Evolutionary conservation across 495 filamentous ascomycete species (phyloP).

Genomic region (Penicillium pancosmium): DNA sequence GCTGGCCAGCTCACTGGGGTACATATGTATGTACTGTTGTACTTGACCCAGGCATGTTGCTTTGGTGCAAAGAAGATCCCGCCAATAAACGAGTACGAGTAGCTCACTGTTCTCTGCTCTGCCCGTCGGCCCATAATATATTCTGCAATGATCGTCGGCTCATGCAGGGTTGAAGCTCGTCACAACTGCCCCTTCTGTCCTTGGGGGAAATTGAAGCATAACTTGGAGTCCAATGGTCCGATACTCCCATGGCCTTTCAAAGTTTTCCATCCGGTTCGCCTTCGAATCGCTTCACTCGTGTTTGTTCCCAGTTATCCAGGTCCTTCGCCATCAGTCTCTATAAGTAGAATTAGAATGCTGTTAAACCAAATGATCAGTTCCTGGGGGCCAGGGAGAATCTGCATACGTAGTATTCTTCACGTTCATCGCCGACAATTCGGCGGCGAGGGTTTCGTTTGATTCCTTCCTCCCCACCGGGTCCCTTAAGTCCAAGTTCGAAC

Average conservation of each 20-base stretch:
- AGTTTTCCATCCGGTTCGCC: slow-evolving; percentile 89
- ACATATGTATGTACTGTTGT: neutral
- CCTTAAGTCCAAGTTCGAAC: slow-evolving; percentile 69
- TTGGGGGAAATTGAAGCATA: too few species aligned
- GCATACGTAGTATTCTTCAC: slow-evolving; percentile 94
- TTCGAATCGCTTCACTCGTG: slow-evolving; percentile 80
- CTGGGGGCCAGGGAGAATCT: neutral
- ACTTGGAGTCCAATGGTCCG: neutral
- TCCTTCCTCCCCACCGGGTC: slow-evolving; percentile 46
- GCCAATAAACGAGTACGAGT: too few species aligned
- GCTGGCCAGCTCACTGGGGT: neutral
- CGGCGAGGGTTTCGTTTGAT: slow-evolving; percentile 51
- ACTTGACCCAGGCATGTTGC: too few species aligned
- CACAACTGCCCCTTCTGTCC: neutral
- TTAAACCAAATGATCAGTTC: neutral
- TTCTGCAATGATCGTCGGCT: too few species aligned
- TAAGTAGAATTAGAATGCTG: slow-evolving; percentile 3
- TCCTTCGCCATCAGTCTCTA: slow-evolving; percentile 90
- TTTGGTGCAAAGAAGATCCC: neutral
- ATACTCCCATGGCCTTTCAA: slow-evolving; percentile 40
- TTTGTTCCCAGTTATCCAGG: slow-evolving; percentile 95
- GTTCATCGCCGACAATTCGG: slow-evolving; percentile 56
- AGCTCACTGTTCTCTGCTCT: too few species aligned
- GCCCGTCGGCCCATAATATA: too few species aligned
- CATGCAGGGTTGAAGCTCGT: neutral